These are phyloP conservation scores for Coniosporium apollinis DNA, from an alignment of 495 filamentous ascomycete species.

Conservation along the genomic window DNA sequence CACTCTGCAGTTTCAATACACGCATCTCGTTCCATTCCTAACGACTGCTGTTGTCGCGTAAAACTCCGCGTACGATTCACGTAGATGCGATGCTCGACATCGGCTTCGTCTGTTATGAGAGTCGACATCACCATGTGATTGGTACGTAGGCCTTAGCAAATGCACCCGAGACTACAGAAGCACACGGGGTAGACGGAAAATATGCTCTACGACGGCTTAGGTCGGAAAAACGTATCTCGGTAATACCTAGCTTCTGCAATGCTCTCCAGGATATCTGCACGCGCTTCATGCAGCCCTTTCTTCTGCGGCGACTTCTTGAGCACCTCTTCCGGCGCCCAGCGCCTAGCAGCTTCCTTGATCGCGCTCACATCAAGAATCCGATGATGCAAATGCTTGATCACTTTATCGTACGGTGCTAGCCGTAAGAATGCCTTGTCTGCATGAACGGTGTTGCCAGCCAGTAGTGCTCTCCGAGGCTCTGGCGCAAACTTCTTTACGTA, in stretches of 20 bases:
- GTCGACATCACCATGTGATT: too few relatives aligned
- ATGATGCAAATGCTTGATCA: slow-evolving; percentile 68
- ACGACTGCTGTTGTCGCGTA: too few relatives aligned
- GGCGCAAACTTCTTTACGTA: slow-evolving; percentile 64
- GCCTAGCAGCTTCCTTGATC: slow-evolving; percentile 70
- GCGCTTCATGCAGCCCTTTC: slow-evolving; percentile 60
- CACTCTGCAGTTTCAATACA: too few relatives aligned
- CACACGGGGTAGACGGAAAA: too few relatives aligned
- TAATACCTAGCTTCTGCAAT: slow-evolving; percentile 84
- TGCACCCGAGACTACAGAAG: too few relatives aligned
- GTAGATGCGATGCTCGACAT: too few relatives aligned
- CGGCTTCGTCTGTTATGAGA: too few relatives aligned
- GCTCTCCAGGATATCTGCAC: slow-evolving; percentile 84
- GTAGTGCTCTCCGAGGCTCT: slow-evolving; percentile 40
- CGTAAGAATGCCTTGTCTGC: slow-evolving; percentile 71
- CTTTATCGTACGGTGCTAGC: slow-evolving; percentile 50
- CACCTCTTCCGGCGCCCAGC: slow-evolving; percentile 56
- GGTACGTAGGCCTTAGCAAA: too few relatives aligned
- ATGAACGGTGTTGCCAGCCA: slow-evolving; percentile 89
- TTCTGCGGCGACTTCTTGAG: slow-evolving; percentile 49
- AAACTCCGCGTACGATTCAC: too few relatives aligned
- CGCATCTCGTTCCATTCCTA: too few relatives aligned
- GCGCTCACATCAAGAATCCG: slow-evolving; percentile 82
- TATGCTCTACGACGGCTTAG: too few relatives aligned
- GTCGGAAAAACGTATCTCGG: slow-evolving; percentile 42